Percentiles rank a stretch among this genome's conserved stretches.
Evolutionary conservation across 2,329 filamentous ascomycete species (phyloP).

Genomic region (Calonectria pteridis): DNA sequence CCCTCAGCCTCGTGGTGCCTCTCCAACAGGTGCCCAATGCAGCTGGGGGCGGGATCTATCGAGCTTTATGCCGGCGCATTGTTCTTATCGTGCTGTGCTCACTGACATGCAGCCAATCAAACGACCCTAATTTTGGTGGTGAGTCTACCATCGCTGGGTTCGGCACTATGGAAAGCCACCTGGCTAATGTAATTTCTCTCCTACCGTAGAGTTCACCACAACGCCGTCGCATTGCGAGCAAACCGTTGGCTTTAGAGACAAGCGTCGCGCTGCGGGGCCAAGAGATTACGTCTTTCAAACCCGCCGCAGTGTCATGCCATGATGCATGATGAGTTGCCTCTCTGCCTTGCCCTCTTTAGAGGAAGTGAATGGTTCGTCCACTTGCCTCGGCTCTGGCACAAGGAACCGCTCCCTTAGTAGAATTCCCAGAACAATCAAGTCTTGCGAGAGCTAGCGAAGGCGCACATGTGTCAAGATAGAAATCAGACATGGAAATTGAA

Average conservation of each 20-base stretch:
- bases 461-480: neutral
- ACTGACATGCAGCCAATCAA: conserved; percentile 5
- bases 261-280: conserved; percentile 31
- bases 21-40: conserved; percentile 28
- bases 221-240: conserved; percentile 23
- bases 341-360: neutral
- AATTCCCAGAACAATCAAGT: conserved; percentile 6
- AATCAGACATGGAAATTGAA: neutral
- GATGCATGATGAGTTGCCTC: conserved; percentile 1
- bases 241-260: conserved; percentile 21
- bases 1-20: conserved; percentile 36
- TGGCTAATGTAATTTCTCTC: conserved; percentile 35
- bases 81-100: neutral
- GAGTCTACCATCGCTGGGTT: conserved; percentile 19
- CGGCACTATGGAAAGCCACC: conserved; percentile 25
- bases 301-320: conserved; percentile 14
- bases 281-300: conserved; percentile 16
- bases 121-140: conserved; percentile 13
- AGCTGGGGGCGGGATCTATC: conserved; percentile 25
- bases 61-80: conserved; percentile 8
- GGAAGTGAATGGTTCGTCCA: neutral
- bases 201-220: conserved; percentile 31
- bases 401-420: neutral
- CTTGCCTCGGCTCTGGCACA: conserved; percentile 1
- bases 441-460: neutral